Evolutionary conservation across 73 alveolate species (phyloP).

Genomic region (Paramecium pentaurelia): DNA sequence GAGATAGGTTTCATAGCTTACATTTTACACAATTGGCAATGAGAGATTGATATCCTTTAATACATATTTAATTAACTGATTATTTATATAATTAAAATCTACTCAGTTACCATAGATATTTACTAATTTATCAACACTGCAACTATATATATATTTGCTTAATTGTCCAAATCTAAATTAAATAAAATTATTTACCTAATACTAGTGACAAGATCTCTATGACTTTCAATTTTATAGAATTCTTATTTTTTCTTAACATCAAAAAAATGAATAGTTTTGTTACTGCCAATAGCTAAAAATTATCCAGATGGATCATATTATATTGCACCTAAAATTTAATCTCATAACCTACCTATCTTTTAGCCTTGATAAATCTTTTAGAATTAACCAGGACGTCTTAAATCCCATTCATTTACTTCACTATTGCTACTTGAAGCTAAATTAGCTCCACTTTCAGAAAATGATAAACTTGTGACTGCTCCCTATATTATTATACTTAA

Average conservation of each 20-base stretch:
- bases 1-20: constrained; percentile 3
- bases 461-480: not conserved
- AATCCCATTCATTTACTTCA: constrained; percentile 16
- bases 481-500: not conserved
- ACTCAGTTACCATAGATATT: constrained; percentile 36
- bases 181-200: not conserved
- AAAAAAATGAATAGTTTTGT: not conserved
- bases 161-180: not conserved
- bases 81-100: constrained; percentile 8
- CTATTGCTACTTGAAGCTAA: not conserved
- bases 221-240: not conserved
- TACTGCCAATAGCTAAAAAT: not conserved
- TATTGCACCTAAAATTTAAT: not conserved
- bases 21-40: constrained; percentile 10
- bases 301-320: constrained; percentile 22
- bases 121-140: not conserved
- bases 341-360: not conserved
- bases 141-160: not conserved
- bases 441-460: constrained; percentile 2
- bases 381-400: not conserved
- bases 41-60: not conserved
- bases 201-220: not conserved
- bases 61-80: not conserved
- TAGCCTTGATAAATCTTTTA: not conserved
- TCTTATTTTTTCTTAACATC: not conserved